Evolutionary conservation across 257 asterid species (phyloP).

Genomic region (Plantago major): DNA sequence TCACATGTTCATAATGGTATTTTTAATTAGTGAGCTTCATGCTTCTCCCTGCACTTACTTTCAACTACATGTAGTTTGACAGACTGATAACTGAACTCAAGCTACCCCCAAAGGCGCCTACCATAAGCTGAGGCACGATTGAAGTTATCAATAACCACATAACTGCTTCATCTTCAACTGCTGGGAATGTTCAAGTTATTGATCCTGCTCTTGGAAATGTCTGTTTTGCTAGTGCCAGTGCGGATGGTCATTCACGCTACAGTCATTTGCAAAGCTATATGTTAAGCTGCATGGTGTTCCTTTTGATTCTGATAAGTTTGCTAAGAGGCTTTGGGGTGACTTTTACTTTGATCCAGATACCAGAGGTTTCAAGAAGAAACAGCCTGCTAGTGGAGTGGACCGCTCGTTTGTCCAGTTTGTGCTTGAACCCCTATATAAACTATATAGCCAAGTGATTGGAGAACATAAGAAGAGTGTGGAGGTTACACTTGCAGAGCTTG

Average conservation of each 20-base stretch:
- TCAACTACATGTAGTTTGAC: constrained; percentile 54
- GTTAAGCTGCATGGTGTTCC: constrained; percentile 92
- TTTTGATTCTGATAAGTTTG: constrained; percentile 87
- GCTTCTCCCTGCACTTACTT: constrained; percentile 15
- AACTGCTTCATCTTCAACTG: constrained; percentile 82
- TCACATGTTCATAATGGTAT: constrained; percentile 1
- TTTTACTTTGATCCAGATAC: constrained; percentile 75
- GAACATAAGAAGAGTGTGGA: constrained; percentile 98
- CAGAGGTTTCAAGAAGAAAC: constrained; percentile 78
- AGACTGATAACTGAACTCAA: constrained; percentile 87
- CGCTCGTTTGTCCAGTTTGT: constrained; percentile 93
- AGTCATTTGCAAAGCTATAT: constrained; percentile 89
- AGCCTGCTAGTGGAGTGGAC: constrained; percentile 72
- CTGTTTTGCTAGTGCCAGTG: constrained; percentile 96
- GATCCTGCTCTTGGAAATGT: constrained; percentile 88
- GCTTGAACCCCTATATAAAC: constrained; percentile 89
- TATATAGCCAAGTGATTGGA: constrained; percentile 95
- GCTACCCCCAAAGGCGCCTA: constrained; percentile 98
- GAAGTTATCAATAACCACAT: constrained; percentile 83
- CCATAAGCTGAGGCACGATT: constrained; percentile 81
- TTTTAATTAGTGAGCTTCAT: constrained; percentile 1
- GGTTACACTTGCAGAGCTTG: constrained; percentile 83
- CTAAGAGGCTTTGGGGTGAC: constrained; percentile 97
- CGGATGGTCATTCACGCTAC: constrained; percentile 98
- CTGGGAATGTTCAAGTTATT: constrained; percentile 77